These are phyloP conservation scores for Albifimbria verrucaria DNA, from an alignment of 2,329 filamentous ascomycete species.

Conservation along the genomic window DNA sequence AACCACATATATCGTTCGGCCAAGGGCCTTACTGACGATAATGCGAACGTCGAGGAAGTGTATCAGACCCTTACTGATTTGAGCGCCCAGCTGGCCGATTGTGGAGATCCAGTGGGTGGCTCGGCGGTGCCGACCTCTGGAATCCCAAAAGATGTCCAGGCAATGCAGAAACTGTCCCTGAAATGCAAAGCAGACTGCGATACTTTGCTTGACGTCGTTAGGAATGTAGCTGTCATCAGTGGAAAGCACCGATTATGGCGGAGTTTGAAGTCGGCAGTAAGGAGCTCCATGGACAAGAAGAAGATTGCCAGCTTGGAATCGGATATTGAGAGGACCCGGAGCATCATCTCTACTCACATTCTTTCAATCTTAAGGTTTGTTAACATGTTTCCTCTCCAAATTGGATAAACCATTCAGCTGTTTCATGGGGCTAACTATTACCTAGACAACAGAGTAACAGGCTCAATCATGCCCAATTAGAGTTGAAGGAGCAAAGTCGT, in stretches of 20 bases:
- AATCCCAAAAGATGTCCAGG: neutral
- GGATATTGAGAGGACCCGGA: neutral
- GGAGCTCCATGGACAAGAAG: neutral
- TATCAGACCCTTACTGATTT: neutral
- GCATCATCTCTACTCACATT: neutral
- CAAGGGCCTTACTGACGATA: neutral
- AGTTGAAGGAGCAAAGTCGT: neutral
- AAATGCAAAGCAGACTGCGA: neutral
- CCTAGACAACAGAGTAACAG: neutral
- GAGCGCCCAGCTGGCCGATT: neutral
- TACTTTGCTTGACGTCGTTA: neutral
- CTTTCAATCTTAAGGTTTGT: neutral
- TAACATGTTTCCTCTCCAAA: neutral
- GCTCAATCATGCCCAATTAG: neutral
- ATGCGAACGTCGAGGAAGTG: neutral
- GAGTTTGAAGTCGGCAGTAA: neutral
- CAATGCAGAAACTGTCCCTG: neutral
- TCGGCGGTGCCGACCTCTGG: too few relatives aligned
- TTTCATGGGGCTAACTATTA: neutral
- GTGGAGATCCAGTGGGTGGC: neutral
- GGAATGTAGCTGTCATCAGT: neutral
- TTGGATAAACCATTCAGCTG: neutral
- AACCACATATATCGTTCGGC: conserved; percentile 6
- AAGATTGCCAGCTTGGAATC: neutral
- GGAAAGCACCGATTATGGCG: neutral